Evolutionary conservation across 495 filamentous ascomycete species (phyloP).

Genomic region (Aspergillus bertholletiae): DNA sequence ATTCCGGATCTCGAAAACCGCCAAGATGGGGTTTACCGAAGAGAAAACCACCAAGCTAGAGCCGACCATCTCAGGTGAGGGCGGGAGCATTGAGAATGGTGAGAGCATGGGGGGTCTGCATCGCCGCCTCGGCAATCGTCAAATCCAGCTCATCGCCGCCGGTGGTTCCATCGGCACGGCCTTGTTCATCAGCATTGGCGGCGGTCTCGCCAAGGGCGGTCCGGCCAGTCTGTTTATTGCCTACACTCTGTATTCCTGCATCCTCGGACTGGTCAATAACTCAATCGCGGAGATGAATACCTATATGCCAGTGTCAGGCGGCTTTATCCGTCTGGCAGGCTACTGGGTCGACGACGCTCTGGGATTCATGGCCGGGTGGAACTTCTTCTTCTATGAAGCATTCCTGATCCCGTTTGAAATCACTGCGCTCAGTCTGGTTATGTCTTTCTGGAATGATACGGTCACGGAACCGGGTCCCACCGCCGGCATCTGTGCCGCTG

Average conservation of each 20-base stretch:
- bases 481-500: constrained; percentile 52
- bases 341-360: constrained; percentile 51
- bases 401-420: constrained; percentile 70
- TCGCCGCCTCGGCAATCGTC: not conserved
- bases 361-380: constrained; percentile 53
- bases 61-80: no score
- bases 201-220: not conserved
- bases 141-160: constrained; percentile 26
- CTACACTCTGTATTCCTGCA: constrained; percentile 21
- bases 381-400: constrained; percentile 63
- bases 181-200: constrained; percentile 25
- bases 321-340: constrained; percentile 43
- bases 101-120: not conserved
- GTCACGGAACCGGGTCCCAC: constrained; percentile 41
- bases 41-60: no score
- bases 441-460: constrained; percentile 63
- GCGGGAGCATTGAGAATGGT: no score
- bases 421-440: constrained; percentile 62
- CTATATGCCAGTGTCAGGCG: constrained; percentile 51
- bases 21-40: no score
- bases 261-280: constrained; percentile 32
- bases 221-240: not conserved
- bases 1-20: no score
- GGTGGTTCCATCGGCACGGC: constrained; percentile 32
- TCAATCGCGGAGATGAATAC: constrained; percentile 42